Conservation (phyloP, 108 stramenopile genomes). For the Nitzschia sp. region DNA sequence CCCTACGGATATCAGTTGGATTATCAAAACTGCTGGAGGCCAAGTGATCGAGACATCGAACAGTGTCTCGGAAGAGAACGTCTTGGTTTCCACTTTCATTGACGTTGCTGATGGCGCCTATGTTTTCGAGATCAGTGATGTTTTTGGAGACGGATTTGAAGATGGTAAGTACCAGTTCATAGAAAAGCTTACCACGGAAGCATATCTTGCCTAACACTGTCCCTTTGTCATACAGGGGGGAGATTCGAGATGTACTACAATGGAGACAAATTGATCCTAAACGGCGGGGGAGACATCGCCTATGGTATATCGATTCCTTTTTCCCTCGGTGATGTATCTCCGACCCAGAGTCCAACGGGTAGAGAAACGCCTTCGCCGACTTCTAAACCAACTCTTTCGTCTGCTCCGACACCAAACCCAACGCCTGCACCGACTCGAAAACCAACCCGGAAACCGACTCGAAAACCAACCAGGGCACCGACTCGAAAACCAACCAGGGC, state of each 20-base stretch:
- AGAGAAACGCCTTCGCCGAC: background rate
- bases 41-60: background rate
- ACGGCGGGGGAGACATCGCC: background rate
- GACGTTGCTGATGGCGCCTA: background rate
- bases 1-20: constrained; percentile 29
- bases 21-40: background rate
- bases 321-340: background rate
- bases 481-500: background rate
- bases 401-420: constrained; percentile 16
- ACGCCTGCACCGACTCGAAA: background rate
- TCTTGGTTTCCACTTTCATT: background rate
- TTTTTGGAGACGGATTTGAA: constrained; percentile 5
- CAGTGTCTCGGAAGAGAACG: background rate
- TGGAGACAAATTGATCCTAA: background rate
- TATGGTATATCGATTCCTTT: background rate
- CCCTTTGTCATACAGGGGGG: constrained; percentile 2
- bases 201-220: too few relatives aligned
- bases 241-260: background rate
- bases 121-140: background rate
- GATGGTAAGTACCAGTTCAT: background rate
- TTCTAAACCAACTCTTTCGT: background rate
- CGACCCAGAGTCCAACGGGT: constrained; percentile 5
- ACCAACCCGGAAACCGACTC: constrained; percentile 1
- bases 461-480: background rate
- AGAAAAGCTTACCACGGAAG: too few relatives aligned